Conservation (phyloP, 1,284 basidiomycete genomes). For the Leccinum pachyderme region DNA sequence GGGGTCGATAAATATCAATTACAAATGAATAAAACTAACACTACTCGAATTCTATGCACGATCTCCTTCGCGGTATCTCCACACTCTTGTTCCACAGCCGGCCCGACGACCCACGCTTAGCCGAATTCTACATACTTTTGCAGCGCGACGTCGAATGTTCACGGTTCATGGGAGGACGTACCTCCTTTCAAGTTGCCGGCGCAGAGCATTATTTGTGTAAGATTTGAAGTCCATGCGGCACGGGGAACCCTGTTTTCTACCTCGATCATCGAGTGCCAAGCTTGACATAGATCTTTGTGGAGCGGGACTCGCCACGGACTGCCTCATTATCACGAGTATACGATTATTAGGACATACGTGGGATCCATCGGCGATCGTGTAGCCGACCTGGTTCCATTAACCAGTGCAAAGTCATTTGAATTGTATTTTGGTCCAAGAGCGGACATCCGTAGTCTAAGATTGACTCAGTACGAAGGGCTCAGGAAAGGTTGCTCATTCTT, state of each 20-base stretch:
- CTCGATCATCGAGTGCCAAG: background rate
- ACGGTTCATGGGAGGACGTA: constrained; percentile 2
- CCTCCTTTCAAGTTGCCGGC: background rate
- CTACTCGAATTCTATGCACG: background rate
- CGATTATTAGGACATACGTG: background rate
- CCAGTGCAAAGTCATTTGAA: background rate
- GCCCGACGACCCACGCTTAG: background rate
- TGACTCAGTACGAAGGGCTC: background rate
- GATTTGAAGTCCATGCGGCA: background rate
- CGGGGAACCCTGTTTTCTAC: background rate
- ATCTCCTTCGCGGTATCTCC: background rate
- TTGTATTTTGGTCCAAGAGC: background rate
- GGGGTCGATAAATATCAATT: too few relatives aligned
- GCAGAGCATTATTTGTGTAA: background rate
- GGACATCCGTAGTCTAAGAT: background rate
- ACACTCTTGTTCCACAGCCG: too few relatives aligned
- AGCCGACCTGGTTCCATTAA: background rate
- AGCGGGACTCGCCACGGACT: background rate
- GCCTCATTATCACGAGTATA: background rate
- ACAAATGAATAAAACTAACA: too few relatives aligned
- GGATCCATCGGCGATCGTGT: background rate
- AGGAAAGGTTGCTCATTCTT: background rate
- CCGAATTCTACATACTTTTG: background rate
- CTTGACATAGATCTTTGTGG: background rate
- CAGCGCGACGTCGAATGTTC: background rate